Percentiles rank a stretch among this genome's conserved stretches.
Conservation (phyloP, 108 stramenopile species). For the Poteriospumella lacustris region DNA sequence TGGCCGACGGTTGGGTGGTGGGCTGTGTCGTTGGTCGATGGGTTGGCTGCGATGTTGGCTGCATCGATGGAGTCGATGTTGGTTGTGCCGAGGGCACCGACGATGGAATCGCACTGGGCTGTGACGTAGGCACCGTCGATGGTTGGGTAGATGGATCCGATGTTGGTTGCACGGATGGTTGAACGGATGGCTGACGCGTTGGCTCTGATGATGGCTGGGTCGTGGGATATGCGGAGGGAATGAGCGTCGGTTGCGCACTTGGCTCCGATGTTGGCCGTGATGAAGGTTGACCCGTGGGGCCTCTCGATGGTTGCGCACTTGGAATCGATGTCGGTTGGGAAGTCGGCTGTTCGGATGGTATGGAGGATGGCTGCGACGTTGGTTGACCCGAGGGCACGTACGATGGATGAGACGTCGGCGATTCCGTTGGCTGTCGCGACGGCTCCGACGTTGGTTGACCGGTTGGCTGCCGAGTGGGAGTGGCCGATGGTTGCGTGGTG, state of each 20-base stretch:
- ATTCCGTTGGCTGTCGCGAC: too few species aligned
- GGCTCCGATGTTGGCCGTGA: background rate
- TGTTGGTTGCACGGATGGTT: too few species aligned
- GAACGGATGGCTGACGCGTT: background rate
- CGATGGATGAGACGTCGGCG: too few species aligned
- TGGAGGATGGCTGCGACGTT: background rate
- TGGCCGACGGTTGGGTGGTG: background rate
- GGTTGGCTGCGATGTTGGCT: background rate
- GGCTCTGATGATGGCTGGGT: background rate
- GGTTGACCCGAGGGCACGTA: background rate
- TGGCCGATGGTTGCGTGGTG: too few species aligned
- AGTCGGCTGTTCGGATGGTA: conserved; percentile 1
- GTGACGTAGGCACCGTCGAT: too few species aligned
- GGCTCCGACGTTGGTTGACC: too few species aligned
- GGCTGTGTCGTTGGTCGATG: background rate
- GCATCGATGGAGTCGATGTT: background rate
- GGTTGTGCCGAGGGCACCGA: background rate
- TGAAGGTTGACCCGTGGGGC: background rate
- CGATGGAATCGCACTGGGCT: too few species aligned
- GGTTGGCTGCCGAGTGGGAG: too few species aligned
- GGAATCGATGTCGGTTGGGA: background rate
- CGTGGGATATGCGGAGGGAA: too few species aligned
- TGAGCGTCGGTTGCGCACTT: background rate
- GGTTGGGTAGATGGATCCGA: too few species aligned
- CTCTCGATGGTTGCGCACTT: background rate